phyloP scores from a whole-genome alignment of 352 stramenopile species.

The Globisporangium acanthophoron region DNA sequence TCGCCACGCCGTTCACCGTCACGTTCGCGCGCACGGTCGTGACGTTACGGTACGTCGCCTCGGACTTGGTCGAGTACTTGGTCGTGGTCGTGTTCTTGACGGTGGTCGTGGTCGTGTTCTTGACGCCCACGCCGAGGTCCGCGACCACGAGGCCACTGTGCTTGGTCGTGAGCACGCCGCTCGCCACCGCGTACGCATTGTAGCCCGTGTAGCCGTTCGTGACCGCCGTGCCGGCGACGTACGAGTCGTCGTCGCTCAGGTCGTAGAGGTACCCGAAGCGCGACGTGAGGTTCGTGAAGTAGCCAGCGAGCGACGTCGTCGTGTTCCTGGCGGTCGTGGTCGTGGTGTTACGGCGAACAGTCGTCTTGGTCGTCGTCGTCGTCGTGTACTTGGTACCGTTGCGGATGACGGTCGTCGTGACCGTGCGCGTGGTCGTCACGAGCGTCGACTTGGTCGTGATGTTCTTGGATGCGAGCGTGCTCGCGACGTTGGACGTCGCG shows the following conservation, averaged over 20 bases:
- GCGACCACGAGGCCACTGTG: slow-evolving; percentile 42
- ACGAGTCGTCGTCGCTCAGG: slow-evolving; percentile 31
- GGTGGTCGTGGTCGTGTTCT: slow-evolving; percentile 4
- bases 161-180: slow-evolving; percentile 42
- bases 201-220: slow-evolving; percentile 50
- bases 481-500: slow-evolving; percentile 26
- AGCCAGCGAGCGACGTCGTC: slow-evolving; percentile 18
- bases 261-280: slow-evolving; percentile 40
- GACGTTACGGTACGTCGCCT: slow-evolving; percentile 30
- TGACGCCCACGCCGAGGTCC: slow-evolving; percentile 20
- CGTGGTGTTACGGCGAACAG: slow-evolving; percentile 30
- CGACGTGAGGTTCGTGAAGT: slow-evolving; percentile 26
- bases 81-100: slow-evolving; percentile 20
- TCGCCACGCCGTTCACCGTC: slow-evolving; percentile 28
- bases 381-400: slow-evolving; percentile 51
- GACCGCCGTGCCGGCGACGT: slow-evolving; percentile 28
- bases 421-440: slow-evolving; percentile 37
- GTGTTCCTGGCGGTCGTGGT: slow-evolving; percentile 17
- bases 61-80: slow-evolving; percentile 17
- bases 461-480: slow-evolving; percentile 30
- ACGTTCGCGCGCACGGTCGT: slow-evolving; percentile 35
- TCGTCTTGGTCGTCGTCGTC: slow-evolving; percentile 39
- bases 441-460: slow-evolving; percentile 38
- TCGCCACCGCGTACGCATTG: slow-evolving; percentile 21
- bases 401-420: slow-evolving; percentile 38